A percentile compares a stretch with the other conserved stretches of the same genome.
Conservation (phyloP, 805 yeast genomes). For the Suhomyces emberorum region DNA sequence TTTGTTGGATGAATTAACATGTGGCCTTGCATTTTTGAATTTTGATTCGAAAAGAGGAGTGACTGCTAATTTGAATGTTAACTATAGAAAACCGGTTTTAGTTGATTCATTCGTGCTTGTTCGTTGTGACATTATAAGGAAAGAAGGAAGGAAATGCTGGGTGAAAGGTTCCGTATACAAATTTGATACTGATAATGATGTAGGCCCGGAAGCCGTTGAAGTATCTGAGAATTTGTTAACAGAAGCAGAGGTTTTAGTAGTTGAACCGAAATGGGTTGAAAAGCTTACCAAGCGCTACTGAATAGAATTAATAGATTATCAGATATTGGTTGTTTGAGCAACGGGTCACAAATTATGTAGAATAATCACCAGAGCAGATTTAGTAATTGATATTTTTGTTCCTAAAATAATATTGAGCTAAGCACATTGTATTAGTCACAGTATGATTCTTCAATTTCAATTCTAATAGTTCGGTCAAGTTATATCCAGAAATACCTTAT, state of each 20-base stretch:
- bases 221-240: slow-evolving; percentile 23
- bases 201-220: slow-evolving; percentile 17
- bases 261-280: slow-evolving; percentile 41
- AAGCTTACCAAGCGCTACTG: slow-evolving; percentile 17
- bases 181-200: slow-evolving; percentile 17
- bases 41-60: slow-evolving; percentile 38
- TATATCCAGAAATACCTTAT: too few relatives aligned
- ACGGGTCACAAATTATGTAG: too few relatives aligned
- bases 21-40: slow-evolving; percentile 42
- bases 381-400: background rate
- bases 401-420: slow-evolving; percentile 1
- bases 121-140: slow-evolving; percentile 29
- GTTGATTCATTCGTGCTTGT: slow-evolving; percentile 31
- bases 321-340: too few relatives aligned
- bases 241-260: slow-evolving; percentile 38
- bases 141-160: slow-evolving; percentile 38
- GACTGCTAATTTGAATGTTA: slow-evolving; percentile 43
- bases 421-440: background rate
- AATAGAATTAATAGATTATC: too few relatives aligned
- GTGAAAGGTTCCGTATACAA: slow-evolving; percentile 34
- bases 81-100: slow-evolving; percentile 35
- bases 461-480: too few relatives aligned
- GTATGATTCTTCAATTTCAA: too few relatives aligned
- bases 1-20: slow-evolving; percentile 40
- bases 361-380: background rate